These are phyloP conservation scores for Geotrichum bryndzae DNA, from an alignment of 1,139 yeast species.

Conservation along the genomic window DNA sequence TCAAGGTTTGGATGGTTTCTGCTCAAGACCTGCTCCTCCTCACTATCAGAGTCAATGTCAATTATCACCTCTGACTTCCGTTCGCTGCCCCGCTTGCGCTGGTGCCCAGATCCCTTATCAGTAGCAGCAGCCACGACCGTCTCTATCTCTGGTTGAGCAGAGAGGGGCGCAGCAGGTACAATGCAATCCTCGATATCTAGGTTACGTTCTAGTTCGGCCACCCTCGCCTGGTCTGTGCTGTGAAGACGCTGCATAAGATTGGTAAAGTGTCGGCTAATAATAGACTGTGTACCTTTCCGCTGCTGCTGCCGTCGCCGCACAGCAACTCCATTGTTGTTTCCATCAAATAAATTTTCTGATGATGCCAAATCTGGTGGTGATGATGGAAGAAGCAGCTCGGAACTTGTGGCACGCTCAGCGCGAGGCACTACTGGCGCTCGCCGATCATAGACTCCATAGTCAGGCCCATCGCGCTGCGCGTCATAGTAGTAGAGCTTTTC, in stretches of 20 bases:
- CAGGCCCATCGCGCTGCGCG: constrained; percentile 8
- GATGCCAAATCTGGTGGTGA: background rate
- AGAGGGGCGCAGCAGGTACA: background rate
- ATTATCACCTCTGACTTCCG: background rate
- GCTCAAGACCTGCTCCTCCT: background rate
- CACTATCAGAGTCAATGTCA: background rate
- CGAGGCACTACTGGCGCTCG: background rate
- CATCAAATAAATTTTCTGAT: background rate
- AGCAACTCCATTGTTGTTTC: background rate
- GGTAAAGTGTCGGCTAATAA: background rate
- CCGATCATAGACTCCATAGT: constrained; percentile 1
- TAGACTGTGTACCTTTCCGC: background rate
- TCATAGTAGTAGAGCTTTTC: constrained; percentile 7
- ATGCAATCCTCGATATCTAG: background rate
- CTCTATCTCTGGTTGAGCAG: background rate
- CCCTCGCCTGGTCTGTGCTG: background rate
- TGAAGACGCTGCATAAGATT: background rate
- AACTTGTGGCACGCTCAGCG: background rate
- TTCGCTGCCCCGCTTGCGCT: background rate
- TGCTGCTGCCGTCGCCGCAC: background rate
- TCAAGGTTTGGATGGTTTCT: too few species aligned
- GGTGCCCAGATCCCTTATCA: background rate
- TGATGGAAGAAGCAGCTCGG: background rate
- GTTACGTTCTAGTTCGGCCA: background rate
- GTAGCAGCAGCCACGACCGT: background rate